Conservation (phyloP, 2,329 filamentous ascomycete species). For the Herpotrichia juniperi region DNA sequence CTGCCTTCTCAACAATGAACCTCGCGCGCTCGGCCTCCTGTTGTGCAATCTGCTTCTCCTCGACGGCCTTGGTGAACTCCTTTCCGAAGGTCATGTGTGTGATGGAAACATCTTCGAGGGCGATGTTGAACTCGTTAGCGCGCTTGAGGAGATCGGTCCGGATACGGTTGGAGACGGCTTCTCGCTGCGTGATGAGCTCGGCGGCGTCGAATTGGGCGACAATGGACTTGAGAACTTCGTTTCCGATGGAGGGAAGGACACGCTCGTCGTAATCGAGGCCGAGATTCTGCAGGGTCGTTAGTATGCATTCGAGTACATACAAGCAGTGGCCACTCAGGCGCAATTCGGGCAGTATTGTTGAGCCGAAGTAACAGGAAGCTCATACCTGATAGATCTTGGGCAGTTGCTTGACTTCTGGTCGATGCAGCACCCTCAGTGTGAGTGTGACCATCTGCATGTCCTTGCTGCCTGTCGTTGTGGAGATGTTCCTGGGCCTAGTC, state of each 20-base stretch:
- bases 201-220: constrained; percentile 61
- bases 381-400: constrained; percentile 98
- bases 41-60: constrained; percentile 99
- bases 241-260: constrained; percentile 60
- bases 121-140: constrained; percentile 97
- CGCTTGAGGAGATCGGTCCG: constrained; percentile 89
- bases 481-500: constrained; percentile 96
- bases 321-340: neutral
- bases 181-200: constrained; percentile 91
- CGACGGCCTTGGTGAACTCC: constrained; percentile 97
- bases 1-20: constrained; percentile 98
- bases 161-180: constrained; percentile 95
- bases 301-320: neutral
- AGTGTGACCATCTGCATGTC: constrained; percentile 99
- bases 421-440: constrained; percentile 92
- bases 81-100: constrained; percentile 99
- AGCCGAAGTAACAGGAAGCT: neutral
- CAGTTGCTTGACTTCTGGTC: constrained; percentile 88
- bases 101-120: constrained; percentile 97
- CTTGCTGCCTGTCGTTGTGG: constrained; percentile 96
- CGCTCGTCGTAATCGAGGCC: constrained; percentile 93
- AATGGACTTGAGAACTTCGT: constrained; percentile 62
- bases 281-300: constrained; percentile 72
- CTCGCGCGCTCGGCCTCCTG: constrained; percentile 96
- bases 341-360: neutral